Evolutionary conservation across 192 early-diverging fungal species (phyloP).

Genomic region (Coemansia sp.): DNA sequence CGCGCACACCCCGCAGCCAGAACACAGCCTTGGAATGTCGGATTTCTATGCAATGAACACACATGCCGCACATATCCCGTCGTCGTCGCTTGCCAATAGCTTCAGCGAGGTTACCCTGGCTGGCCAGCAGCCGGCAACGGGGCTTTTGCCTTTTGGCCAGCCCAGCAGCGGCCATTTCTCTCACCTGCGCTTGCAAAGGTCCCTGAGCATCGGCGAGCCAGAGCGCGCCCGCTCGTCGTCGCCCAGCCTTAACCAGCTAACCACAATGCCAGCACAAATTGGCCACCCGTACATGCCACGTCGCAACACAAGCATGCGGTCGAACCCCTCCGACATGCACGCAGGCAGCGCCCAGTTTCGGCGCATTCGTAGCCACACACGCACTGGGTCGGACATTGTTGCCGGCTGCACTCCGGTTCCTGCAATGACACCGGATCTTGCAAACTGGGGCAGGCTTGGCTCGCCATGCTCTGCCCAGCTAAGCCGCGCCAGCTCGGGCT

Average conservation of each 20-base stretch:
- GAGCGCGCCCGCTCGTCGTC: slow-evolving; percentile 28
- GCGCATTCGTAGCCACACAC: slow-evolving; percentile 18
- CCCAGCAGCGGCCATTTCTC: slow-evolving; percentile 10
- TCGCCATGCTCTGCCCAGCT: background rate
- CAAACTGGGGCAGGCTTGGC: background rate
- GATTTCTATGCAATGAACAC: slow-evolving; percentile 7
- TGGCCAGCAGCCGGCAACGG: slow-evolving; percentile 3
- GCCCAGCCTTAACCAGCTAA: slow-evolving; percentile 13
- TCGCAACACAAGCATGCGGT: slow-evolving; percentile 14
- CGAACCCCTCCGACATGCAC: slow-evolving; percentile 8
- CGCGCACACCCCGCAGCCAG: slow-evolving; percentile 14
- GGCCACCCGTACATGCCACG: slow-evolving; percentile 25
- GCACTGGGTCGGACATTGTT: slow-evolving; percentile 8
- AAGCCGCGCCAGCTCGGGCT: slow-evolving; percentile 7
- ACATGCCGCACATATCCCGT: slow-evolving; percentile 1
- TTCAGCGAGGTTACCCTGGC: background rate
- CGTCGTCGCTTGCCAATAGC: slow-evolving; percentile 14
- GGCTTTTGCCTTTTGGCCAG: slow-evolving; percentile 2
- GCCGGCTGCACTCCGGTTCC: slow-evolving; percentile 1
- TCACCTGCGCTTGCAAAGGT: slow-evolving; percentile 24
- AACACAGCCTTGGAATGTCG: background rate
- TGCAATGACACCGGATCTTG: background rate
- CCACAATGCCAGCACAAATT: slow-evolving; percentile 10
- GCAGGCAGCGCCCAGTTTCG: slow-evolving; percentile 3
- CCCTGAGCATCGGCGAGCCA: slow-evolving; percentile 34